Evolutionary conservation across 2,329 filamentous ascomycete species (phyloP), one percentile per base, ranked within the genome.

Genomic region (Clarireedia homoeocarpa): DNA sequence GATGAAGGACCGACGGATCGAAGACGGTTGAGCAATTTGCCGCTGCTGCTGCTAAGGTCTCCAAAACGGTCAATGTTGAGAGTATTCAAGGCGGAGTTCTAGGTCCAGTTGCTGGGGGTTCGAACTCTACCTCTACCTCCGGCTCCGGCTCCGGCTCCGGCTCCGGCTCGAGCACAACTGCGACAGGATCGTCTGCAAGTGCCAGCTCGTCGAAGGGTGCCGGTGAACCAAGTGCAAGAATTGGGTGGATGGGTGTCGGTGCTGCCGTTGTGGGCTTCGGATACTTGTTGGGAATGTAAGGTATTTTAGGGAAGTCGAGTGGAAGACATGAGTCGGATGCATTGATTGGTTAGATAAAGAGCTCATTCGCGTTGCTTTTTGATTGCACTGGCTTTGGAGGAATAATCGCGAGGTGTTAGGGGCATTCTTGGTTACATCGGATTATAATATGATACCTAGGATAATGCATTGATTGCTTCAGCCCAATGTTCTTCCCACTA

Each of bases 41-140:
- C 3, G 45, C 53, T 10, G 58, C 58, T 3, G 63, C 63, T 38
- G 58, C 54, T 2, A 58, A 55, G 23, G 53, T 54, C 15, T 38
- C 14, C 12, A 49, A 23, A 17, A 55, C 59, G 2, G 44, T 50
- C 9, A 51, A 56, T 44, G 61, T 61, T 27, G 14, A 42, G 1
- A 38, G 38, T 14, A 58, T 65, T 45, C 57, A 63, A 50, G 62
- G 62, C 34, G 62, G 62, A 45, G 51, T 58, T n/a, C 15, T 62
- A 17, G 59, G 54, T 2, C 48, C 57, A 9, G 56, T 58, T 4
- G 48, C 24, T 20, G 45, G 48, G 14, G 15, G 15, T 4, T 34
- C 26, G 12, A 50, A 54, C 40, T 45, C 48, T n/a, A 47, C 51
- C 14, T 48, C 56, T 26, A 44, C 60, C 6, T 39, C 45, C 12